These are phyloP conservation scores for Cyberlindnera mycetangii DNA, from an alignment of 805 yeast genomes.

Conservation along the genomic window DNA sequence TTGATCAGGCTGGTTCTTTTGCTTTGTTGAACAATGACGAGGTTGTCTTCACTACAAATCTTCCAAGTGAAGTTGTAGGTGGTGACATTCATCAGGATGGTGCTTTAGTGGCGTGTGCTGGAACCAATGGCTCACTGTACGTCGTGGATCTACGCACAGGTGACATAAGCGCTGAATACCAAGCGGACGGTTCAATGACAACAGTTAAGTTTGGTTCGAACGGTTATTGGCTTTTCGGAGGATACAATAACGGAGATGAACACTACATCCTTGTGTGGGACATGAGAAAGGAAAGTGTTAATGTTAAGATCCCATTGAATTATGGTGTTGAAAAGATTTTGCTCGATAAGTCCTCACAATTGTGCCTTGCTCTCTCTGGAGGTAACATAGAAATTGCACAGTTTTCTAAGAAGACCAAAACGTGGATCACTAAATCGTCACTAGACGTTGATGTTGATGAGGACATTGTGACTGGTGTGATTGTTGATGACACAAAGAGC, in stretches of 20 bases:
- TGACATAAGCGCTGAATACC: constrained; percentile 28
- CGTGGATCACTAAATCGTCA: constrained; percentile 16
- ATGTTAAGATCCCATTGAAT: constrained; percentile 6
- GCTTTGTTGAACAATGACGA: constrained; percentile 13
- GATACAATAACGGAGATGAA: constrained; percentile 19
- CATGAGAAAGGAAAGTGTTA: constrained; percentile 38
- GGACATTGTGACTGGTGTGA: constrained; percentile 14
- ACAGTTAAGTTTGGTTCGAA: constrained; percentile 54
- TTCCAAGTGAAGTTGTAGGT: constrained; percentile 7
- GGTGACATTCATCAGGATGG: constrained; percentile 45
- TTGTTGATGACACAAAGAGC: constrained; percentile 12
- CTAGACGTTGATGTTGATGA: constrained; percentile 15
- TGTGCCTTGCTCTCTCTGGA: constrained; percentile 13
- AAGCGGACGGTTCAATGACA: constrained; percentile 23
- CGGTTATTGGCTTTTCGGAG: constrained; percentile 58
- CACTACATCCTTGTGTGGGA: constrained; percentile 42
- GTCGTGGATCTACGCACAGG: constrained; percentile 36
- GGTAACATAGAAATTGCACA: constrained; percentile 19
- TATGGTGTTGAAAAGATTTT: constrained; percentile 11
- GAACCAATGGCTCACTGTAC: constrained; percentile 28
- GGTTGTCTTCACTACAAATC: constrained; percentile 1
- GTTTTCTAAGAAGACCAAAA: constrained; percentile 21
- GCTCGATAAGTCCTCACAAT: constrained; percentile 25
- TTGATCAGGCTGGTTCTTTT: constrained; percentile 30
- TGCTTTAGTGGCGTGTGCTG: constrained; percentile 38